Evolutionary conservation across 805 yeast genomes (phyloP).

Genomic region (Schwanniomyces occidentalis): DNA sequence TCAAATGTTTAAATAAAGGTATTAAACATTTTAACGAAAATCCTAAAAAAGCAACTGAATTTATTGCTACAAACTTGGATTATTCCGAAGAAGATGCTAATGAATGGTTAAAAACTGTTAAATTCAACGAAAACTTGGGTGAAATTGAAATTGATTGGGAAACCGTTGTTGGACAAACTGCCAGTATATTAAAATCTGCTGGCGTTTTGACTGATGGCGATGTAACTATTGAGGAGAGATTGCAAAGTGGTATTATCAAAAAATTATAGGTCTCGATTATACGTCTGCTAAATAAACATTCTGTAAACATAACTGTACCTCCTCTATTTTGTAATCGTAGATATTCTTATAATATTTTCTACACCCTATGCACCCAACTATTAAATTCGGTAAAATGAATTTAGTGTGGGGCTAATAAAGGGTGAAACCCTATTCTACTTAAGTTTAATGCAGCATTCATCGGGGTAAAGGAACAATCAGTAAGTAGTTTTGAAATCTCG

Average conservation of each 20-base stretch:
- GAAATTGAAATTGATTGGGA: slow-evolving; percentile 45
- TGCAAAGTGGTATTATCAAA: slow-evolving; percentile 20
- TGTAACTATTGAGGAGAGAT: slow-evolving; percentile 24
- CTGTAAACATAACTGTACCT: too few relatives aligned
- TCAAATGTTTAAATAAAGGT: slow-evolving; percentile 63
- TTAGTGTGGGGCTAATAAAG: too few relatives aligned
- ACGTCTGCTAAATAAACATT: too few relatives aligned
- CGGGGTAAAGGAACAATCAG: too few relatives aligned
- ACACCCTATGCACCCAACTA: too few relatives aligned
- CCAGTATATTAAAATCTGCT: slow-evolving; percentile 58
- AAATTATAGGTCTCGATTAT: too few relatives aligned
- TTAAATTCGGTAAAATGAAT: too few relatives aligned
- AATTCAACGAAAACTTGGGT: slow-evolving; percentile 51
- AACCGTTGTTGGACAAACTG: slow-evolving; percentile 54
- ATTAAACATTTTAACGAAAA: slow-evolving; percentile 61
- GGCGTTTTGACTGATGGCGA: slow-evolving; percentile 50
- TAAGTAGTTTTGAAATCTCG: too few relatives aligned
- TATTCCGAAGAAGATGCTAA: slow-evolving; percentile 75
- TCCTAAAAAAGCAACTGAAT: slow-evolving; percentile 62
- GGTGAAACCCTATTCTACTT: too few relatives aligned
- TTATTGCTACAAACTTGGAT: slow-evolving; percentile 68
- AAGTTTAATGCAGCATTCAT: too few relatives aligned
- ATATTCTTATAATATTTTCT: too few relatives aligned
- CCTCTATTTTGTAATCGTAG: too few relatives aligned
- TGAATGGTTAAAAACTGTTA: slow-evolving; percentile 80